Conservation (phyloP, 495 filamentous ascomycete species). For the Hypoxylon trugodes region DNA sequence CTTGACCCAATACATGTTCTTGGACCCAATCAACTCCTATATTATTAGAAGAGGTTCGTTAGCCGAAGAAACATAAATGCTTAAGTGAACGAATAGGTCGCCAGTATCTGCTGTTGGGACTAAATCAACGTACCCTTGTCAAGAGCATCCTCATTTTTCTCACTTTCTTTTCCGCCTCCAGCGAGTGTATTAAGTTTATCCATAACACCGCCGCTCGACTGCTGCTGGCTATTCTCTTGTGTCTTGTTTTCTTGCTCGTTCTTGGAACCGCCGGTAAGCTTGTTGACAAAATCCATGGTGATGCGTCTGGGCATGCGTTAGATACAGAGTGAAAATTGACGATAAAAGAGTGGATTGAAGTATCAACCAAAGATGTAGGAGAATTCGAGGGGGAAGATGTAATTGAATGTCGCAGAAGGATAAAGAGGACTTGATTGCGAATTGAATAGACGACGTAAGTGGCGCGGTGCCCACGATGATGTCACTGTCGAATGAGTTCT, state of each 20-base stretch:
- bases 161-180: slow-evolving; percentile 70
- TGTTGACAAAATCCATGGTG: slow-evolving; percentile 55
- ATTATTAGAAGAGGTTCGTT: not conserved
- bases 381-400: not conserved
- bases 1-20: slow-evolving; percentile 69
- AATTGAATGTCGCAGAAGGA: not conserved
- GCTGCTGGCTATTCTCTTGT: slow-evolving; percentile 21
- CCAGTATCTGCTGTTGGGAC: too few relatives aligned
- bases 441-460: not conserved
- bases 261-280: slow-evolving; percentile 40
- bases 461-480: not conserved
- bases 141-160: slow-evolving; percentile 74
- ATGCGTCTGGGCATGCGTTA: not conserved
- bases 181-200: slow-evolving; percentile 67
- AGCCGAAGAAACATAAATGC: too few relatives aligned
- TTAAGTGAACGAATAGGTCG: too few relatives aligned
- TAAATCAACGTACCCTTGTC: too few relatives aligned
- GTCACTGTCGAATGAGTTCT: too few relatives aligned
- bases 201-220: slow-evolving; percentile 56
- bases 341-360: too few relatives aligned
- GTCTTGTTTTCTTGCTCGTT: slow-evolving; percentile 23
- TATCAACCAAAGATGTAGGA: too few relatives aligned
- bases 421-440: not conserved
- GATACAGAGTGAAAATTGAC: not conserved
- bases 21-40: slow-evolving; percentile 73